phyloP scores from a whole-genome alignment of 2,329 filamentous ascomycete genomes.

The Dryadomyces sulphureus region DNA sequence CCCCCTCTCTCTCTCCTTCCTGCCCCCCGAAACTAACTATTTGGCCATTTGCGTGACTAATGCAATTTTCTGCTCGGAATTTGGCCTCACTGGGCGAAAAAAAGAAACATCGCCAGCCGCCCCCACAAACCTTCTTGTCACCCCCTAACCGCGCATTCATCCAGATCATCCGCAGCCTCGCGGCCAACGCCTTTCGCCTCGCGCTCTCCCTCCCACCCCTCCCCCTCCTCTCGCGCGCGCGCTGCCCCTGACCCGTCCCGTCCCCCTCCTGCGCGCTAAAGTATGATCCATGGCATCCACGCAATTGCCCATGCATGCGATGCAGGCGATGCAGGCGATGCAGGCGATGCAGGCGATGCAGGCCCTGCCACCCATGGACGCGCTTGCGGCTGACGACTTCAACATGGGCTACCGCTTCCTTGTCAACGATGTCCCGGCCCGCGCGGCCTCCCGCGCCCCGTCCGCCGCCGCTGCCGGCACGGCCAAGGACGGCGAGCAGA shows the following conservation, averaged over 20 bases:
- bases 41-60: not conserved
- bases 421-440: not conserved
- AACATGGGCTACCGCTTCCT: not conserved
- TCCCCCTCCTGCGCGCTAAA: not conserved
- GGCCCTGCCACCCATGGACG: too few relatives aligned
- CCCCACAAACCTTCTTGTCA: not conserved
- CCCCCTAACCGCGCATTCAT: not conserved
- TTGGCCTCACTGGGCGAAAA: too few relatives aligned
- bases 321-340: too few relatives aligned
- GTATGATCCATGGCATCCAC: not conserved
- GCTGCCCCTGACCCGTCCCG: not conserved
- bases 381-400: not conserved
- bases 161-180: not conserved
- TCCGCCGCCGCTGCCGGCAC: not conserved
- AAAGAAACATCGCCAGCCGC: not conserved
- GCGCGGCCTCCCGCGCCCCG: too few relatives aligned
- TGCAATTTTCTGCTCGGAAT: too few relatives aligned
- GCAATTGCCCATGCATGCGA: not conserved
- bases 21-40: too few relatives aligned
- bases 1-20: too few relatives aligned
- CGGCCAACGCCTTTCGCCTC: not conserved
- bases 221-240: not conserved
- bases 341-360: too few relatives aligned
- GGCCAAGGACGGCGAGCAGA: slow-evolving; percentile 16
- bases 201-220: not conserved